These are phyloP conservation scores for Thermoascus crustaceus DNA, from an alignment of 2,329 filamentous ascomycete species.

Conservation along the genomic window DNA sequence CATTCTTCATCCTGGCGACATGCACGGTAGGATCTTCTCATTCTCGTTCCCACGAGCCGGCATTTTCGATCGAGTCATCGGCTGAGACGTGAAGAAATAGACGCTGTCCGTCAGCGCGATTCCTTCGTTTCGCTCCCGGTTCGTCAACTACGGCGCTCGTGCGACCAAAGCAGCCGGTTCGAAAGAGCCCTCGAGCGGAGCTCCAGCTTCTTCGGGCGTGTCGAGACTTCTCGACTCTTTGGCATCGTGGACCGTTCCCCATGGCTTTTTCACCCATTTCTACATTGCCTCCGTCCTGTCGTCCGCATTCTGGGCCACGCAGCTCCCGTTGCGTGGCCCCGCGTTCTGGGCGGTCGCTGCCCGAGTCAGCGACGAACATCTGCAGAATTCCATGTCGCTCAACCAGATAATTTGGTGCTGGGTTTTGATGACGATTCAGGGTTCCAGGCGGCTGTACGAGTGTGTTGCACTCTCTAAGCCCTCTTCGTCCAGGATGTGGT, in stretches of 20 bases:
- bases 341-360: slow-evolving; percentile 45
- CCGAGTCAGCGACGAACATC: slow-evolving; percentile 29
- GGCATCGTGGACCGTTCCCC: slow-evolving; percentile 60
- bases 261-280: slow-evolving; percentile 84
- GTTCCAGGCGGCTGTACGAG: slow-evolving; percentile 67
- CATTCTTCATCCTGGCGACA: slow-evolving; percentile 30
- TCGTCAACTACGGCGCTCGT: slow-evolving; percentile 54
- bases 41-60: too few relatives aligned
- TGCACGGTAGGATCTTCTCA: slow-evolving; percentile 30
- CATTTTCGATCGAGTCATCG: too few relatives aligned
- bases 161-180: slow-evolving; percentile 21
- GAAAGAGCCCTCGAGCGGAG: slow-evolving; percentile 3
- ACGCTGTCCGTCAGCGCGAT: slow-evolving; percentile 45
- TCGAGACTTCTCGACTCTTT: slow-evolving; percentile 40
- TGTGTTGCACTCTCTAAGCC: slow-evolving; percentile 56
- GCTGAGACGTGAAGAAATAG: slow-evolving; percentile 14
- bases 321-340: slow-evolving; percentile 50
- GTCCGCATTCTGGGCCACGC: slow-evolving; percentile 65
- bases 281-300: slow-evolving; percentile 64
- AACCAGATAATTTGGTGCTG: slow-evolving; percentile 60
- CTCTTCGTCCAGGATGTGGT: slow-evolving; percentile 71
- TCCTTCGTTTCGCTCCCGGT: slow-evolving; percentile 45
- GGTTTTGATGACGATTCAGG: slow-evolving; percentile 68
- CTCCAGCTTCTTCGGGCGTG: slow-evolving; percentile 6
- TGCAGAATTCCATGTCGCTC: slow-evolving; percentile 45